Conservation (phyloP, 768 basidiomycete genomes). For the Calocybe indica region DNA sequence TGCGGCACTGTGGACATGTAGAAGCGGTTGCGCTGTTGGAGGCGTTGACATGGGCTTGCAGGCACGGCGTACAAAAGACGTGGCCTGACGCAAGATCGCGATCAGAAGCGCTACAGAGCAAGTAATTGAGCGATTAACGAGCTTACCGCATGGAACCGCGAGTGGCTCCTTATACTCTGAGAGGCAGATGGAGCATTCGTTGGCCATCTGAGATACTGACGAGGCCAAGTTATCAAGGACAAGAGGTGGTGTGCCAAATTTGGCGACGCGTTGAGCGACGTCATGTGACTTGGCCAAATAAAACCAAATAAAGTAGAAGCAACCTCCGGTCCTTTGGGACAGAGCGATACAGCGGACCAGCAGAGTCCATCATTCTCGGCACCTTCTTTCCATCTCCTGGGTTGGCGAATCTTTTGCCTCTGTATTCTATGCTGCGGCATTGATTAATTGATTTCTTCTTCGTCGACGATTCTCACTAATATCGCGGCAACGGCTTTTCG, state of each 20-base stretch:
- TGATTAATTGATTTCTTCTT: slow-evolving; percentile 1
- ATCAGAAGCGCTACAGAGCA: no score
- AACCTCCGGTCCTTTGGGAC: no score
- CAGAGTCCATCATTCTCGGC: no score
- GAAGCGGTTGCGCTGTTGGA: not conserved
- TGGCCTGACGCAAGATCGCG: not conserved
- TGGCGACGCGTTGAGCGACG: not conserved
- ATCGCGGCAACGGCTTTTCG: not conserved
- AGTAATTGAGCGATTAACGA: not conserved
- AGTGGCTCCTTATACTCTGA: not conserved
- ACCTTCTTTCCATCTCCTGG: no score
- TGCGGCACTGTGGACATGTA: not conserved
- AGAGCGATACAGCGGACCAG: no score
- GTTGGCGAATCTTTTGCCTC: not conserved
- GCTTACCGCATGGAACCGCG: slow-evolving; percentile 5
- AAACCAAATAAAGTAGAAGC: slow-evolving; percentile 4
- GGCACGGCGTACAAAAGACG: slow-evolving; percentile 5
- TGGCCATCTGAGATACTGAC: not conserved
- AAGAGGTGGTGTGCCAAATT: not conserved
- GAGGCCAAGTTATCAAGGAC: no score
- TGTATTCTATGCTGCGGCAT: slow-evolving; percentile 5
- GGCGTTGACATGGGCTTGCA: slow-evolving; percentile 3
- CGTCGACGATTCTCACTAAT: slow-evolving; percentile 8
- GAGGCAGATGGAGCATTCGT: not conserved
- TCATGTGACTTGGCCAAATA: not conserved